A percentile compares a stretch with the other conserved stretches of the same genome.
Conservation (phyloP, 73 alveolate species). For the Durusdinium trenchii region DNA sequence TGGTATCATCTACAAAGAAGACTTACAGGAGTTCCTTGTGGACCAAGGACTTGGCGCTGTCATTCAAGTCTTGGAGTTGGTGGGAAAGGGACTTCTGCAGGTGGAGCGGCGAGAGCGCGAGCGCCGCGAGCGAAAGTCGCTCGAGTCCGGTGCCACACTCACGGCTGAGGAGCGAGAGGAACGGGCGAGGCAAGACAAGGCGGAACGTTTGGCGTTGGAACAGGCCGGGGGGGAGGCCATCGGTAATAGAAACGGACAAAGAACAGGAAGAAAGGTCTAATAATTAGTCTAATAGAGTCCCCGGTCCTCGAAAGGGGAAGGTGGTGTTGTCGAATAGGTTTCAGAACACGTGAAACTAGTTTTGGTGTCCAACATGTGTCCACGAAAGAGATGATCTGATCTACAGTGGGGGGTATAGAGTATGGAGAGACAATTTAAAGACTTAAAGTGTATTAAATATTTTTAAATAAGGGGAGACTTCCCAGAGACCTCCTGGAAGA, state of each 20-base stretch:
- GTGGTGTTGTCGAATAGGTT: too few species aligned
- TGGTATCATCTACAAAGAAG: constrained; percentile 84
- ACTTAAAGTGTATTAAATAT: background rate
- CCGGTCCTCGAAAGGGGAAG: too few species aligned
- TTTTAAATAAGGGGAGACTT: background rate
- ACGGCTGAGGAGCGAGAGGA: constrained; percentile 36
- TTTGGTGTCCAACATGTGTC: too few species aligned
- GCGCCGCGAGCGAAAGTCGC: background rate
- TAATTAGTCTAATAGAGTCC: background rate
- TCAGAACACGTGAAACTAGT: too few species aligned
- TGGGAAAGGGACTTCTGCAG: constrained; percentile 58
- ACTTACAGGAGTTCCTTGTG: constrained; percentile 74
- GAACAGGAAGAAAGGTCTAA: too few species aligned
- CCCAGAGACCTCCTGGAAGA: too few species aligned
- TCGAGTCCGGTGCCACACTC: background rate
- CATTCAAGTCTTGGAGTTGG: constrained; percentile 62
- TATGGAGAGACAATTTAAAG: too few species aligned
- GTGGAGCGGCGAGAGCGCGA: constrained; percentile 88
- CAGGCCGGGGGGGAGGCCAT: background rate
- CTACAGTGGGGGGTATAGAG: too few species aligned
- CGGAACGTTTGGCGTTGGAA: constrained; percentile 65
- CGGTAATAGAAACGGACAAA: background rate
- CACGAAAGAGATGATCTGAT: too few species aligned
- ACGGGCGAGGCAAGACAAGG: constrained; percentile 67
- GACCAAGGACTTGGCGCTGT: constrained; percentile 89